Conservation (phyloP, 78 protist species). For the Ministeria vibrans region DNA sequence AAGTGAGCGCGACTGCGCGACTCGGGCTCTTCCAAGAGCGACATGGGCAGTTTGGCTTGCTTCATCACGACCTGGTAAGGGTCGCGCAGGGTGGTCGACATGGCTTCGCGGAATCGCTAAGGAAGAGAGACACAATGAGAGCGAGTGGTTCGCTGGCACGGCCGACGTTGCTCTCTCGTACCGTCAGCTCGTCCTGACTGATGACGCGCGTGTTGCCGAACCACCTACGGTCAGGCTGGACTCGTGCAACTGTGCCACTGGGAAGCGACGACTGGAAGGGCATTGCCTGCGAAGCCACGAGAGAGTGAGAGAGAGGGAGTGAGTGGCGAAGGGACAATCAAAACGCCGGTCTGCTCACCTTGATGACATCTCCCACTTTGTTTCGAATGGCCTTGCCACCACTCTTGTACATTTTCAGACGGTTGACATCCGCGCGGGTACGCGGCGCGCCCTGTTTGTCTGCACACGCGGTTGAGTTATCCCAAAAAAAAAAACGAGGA, state of each 20-base stretch:
- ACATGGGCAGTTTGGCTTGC: constrained; percentile 52
- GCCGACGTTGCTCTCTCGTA: too few species aligned
- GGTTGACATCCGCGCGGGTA: constrained; percentile 24
- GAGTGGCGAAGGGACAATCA: neutral
- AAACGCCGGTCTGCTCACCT: neutral
- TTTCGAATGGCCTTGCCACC: constrained; percentile 32
- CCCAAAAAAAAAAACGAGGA: too few species aligned
- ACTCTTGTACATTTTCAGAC: constrained; percentile 48
- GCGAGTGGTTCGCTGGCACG: neutral
- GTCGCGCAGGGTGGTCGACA: constrained; percentile 31
- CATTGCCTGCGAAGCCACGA: neutral
- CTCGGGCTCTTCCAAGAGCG: constrained; percentile 23
- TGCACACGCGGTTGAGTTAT: too few species aligned
- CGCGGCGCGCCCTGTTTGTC: too few species aligned
- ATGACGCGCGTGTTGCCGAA: constrained; percentile 72
- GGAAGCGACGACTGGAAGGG: constrained; percentile 11
- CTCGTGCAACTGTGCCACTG: constrained; percentile 13
- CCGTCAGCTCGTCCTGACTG: constrained; percentile 47
- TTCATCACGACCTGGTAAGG: constrained; percentile 66
- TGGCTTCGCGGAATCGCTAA: constrained; percentile 48
- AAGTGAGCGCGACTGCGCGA: constrained; percentile 13
- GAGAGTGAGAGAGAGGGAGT: neutral
- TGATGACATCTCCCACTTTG: constrained; percentile 7
- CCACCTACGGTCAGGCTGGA: constrained; percentile 69
- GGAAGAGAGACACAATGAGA: neutral